Evolutionary conservation across 2,329 filamentous ascomycete species (phyloP), one percentile per base, ranked within the genome.

Genomic region (Xenoacremonium recifei): DNA sequence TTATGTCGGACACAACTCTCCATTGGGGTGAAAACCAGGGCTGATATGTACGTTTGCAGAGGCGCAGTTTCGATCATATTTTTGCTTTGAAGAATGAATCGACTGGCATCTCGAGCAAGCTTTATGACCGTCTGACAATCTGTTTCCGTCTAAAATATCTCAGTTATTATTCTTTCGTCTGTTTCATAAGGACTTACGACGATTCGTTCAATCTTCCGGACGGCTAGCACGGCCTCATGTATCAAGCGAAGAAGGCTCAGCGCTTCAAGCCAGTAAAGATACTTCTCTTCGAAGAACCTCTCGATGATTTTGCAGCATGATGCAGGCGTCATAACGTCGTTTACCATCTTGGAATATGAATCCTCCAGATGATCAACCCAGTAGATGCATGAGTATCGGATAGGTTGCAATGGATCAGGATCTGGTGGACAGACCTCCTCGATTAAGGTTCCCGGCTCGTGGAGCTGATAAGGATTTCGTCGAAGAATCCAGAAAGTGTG

Each of bases 391-490:
- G 45, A 45, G 34, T 58, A 60, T 7, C 16, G 6, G 11, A 40
- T 19, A 2, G 39, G 9, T 10, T 36, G 47, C 9, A 58, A 37
- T 18, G 53, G 51, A 21, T 56, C 47, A 3, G 44, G 48, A 1
- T 48, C 10, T 5, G 50, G 50, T 4, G 5, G 21, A 3, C 17
- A 27, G 10, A 54, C 17, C 4, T 52, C 20, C 12, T 48, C 33
- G 23, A 44, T 43, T 13, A 13, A n/a, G 13, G 35, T 4, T 3
- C 51, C 51, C 13, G 42, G 50, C 9, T 18, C 21, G 13, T 10
- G 3, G 4, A 72, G 38, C 3, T 45, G 20, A 39, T 65, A 72
- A 0, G 71, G 66, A 34, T 73, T 58, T 2, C 62, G 59, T 25
- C 45, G 48, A 5, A 73, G 52, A 55, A 5, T 37, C 37, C 3